phyloP scores from a whole-genome alignment of 2,329 filamentous ascomycete genomes.

The Lachnellula cervina region DNA sequence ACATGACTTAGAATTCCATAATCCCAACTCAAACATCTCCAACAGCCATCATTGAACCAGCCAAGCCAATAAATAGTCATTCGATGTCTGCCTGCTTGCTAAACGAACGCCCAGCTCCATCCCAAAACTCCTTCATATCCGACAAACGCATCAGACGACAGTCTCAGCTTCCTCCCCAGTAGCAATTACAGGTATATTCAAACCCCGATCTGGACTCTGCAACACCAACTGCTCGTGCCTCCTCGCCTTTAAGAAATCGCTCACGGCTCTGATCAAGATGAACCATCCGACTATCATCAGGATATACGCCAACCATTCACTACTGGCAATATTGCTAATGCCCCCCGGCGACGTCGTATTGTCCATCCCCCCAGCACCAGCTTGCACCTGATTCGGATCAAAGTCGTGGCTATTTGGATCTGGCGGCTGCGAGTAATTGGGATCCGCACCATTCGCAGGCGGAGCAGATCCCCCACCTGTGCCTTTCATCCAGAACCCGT shows the following conservation, averaged over 20 bases:
- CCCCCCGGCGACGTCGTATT: constrained; percentile 38
- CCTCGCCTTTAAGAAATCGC: constrained; percentile 81
- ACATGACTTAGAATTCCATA: neutral
- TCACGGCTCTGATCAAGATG: constrained; percentile 88
- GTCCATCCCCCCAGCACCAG: constrained; percentile 32
- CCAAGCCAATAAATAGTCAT: neutral
- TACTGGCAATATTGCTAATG: constrained; percentile 58
- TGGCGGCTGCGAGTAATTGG: constrained; percentile 63
- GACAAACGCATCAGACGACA: constrained; percentile 52
- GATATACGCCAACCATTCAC: constrained; percentile 85
- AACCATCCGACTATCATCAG: constrained; percentile 99
- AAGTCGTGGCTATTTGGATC: constrained; percentile 92
- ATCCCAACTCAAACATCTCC: neutral
- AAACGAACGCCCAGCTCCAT: neutral
- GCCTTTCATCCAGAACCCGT: constrained; percentile 91
- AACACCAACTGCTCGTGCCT: constrained; percentile 89
- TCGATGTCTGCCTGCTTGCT: neutral
- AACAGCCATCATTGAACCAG: neutral
- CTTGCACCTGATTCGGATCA: constrained; percentile 63
- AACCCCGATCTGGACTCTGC: constrained; percentile 84
- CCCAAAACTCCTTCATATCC: neutral
- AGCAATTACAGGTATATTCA: constrained; percentile 80
- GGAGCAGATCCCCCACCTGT: constrained; percentile 39
- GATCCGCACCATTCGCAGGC: constrained; percentile 39
- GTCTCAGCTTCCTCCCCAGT: constrained; percentile 76